Base-by-base conservation (phyloP, 2,329 filamentous ascomycete genomes). In the Verticillium nonalfalfae region DNA sequence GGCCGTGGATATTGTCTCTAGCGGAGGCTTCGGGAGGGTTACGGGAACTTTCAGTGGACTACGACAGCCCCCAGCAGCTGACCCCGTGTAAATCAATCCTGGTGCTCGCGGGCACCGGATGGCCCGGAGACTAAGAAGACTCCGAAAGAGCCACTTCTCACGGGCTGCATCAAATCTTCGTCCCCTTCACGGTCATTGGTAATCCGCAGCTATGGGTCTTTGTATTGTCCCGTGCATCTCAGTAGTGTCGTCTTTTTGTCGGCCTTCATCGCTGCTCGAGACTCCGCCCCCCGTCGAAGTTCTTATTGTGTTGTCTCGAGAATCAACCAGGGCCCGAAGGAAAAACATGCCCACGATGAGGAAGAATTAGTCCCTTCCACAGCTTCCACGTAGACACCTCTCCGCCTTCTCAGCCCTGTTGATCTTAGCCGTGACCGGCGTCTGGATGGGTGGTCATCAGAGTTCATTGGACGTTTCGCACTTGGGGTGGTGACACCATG, bases 81-180 rank as follows among this genome's bases (percentile, higher is more conserved):
- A 52, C 45, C 45, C 45, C 45, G 45, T 52, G 18, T n/a, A 21
- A 52, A 52, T 52, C 45, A 34, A 34, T 56, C 6, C 7, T 56
- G 34, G 15, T 56, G 33, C 4, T 4, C n/a, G 34, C 15, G 39
- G 57, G n/a, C 26, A 45, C 64, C 64, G 64, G 64, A 65, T 62
- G 35, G 60, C 62, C 64, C 64, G 64, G 64, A 59, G 59, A 62
- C 64, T 60, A 65, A 56, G 40, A 65, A 61, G 57, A 64, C 62
- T 60, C 62, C 62, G 60, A 58, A 31, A n/a, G 45, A 21, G 18
- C 45, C 45, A 52, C n/a, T 52, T 52, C 45, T 52, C 45, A 18
- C 18, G 6, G 45, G 18, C 45, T 52, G 45, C 45, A 52, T 21
- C 45, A 26, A 52, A 52, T 52, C 45, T 18, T 52, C 9, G 13